Base-by-base conservation (phyloP, 2,329 filamentous ascomycete species). In the Fusarium anthophilum region DNA sequence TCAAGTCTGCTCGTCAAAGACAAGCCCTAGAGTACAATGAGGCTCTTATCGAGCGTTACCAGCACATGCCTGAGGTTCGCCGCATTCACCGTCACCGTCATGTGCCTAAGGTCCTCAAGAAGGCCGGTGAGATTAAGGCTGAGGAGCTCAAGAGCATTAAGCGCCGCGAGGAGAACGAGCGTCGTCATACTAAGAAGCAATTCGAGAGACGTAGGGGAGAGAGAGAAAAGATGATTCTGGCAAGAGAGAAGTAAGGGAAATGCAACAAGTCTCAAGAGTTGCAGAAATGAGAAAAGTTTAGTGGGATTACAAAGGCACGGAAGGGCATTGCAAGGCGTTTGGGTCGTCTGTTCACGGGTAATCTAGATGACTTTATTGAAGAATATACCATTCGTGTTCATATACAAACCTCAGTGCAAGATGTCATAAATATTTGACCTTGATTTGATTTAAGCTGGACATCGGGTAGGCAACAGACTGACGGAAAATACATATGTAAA, bases 1-100 rank as follows among this genome's bases (percentile, higher is more conserved):
- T 98, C 81, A 97, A 97, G 85, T 94, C 92, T 28, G 90, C 94
- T 24, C 90, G 92, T 59, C 93, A 99, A 77, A 89, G 95, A 70
- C 92, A 96, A 82, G 93, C 96, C 71, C 87, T 98, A 37, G 95
- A 98, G 83, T 98, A 98, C 82, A 96, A 98, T 80, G 91, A 94
- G 62, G 92, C 95, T 17, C 86, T 99, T 67, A 91, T 94, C 78
- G 88, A 94, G 79, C 88, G 95, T 73, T 99, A 95, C 84, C 90
- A 91, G 72, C 96, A 99, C 83, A 98, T 99, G 95, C 96, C 96
- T 56, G 96, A 99, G 84, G 93, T 99, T 76, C 90, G 91, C 78
- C 90, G 97, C 62, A 99, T 99, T 82, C 92, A 92, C 79, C 90
- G 95, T 59, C 96, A 99, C 83, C 91, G 96, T 72, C 96, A 98